Evolutionary conservation across 768 basidiomycete species (phyloP), one percentile per base, ranked within the genome.

Genomic region (Mycena metata): DNA sequence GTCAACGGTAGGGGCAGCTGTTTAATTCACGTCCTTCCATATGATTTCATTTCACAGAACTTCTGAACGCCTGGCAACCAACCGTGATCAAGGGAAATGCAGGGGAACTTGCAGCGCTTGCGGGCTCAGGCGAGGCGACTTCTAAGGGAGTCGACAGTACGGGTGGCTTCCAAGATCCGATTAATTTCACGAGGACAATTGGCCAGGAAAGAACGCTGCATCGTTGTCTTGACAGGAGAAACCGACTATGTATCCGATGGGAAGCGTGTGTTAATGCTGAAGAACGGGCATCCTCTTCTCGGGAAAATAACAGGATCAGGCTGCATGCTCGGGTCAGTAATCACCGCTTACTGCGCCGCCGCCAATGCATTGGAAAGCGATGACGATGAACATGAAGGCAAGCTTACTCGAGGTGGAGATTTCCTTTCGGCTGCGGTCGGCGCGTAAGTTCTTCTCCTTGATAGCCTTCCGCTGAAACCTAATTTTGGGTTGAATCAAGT

Each of bases 41-140:
- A n/a, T 36, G 5, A 36, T 33, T 35, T 36, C 52, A n/a, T 5
- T 15, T 74, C 17, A 55, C 76, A 89, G 94, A 89, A 62, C 83
- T 97, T 15, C 79, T 97, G 21, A 82, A 91, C 65, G 79, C 82
- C 24, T 97, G 92, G 89, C 95, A 96, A 78, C 89, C 91, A 13
- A 91, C 92, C 19, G 92, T 97, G 23, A 96, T 98, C 79, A 98
- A 98, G 79, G 96, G 96, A 5, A 98, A 98, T 75, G 92, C 95
- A 0, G 94, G 88, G 17, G 96, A 98, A 80, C 89, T 98, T 23
- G 95, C 90, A 0, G 86, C 92, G 0, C 77, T 97, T 12, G 88
- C 90, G 2, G 86, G 90, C n/a, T 93, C 92, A 0, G 77, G 78
- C 16, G 96, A 96, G 83, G 96, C 93, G 50, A 76, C 84, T 66